Evolutionary conservation across 2,329 filamentous ascomycete genomes (phyloP).

Genomic region (Alternaria metachromatica): DNA sequence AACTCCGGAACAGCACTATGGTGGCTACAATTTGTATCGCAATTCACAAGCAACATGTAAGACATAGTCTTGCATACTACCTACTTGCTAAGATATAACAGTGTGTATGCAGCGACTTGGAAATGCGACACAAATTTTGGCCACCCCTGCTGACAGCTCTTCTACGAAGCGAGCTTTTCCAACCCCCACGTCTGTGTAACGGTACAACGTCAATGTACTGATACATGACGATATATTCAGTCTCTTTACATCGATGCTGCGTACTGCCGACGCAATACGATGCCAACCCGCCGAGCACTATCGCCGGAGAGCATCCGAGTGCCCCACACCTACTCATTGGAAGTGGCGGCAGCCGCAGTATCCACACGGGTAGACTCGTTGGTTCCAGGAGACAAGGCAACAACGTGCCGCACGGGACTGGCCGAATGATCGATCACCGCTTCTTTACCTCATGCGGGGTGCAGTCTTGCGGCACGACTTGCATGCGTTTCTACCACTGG

Average conservation of each 20-base stretch:
- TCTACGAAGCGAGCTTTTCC: not conserved
- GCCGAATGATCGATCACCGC: conserved; percentile 30
- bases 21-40: not conserved
- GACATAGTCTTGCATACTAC: not conserved
- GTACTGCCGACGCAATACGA: conserved; percentile 9
- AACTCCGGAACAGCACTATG: not conserved
- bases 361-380: conserved; percentile 3
- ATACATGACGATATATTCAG: conserved; percentile 13
- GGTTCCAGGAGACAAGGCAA: conserved; percentile 19
- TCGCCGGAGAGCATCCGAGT: conserved; percentile 20
- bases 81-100: not conserved
- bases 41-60: no score
- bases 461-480: conserved; percentile 14
- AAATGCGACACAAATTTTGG: not conserved
- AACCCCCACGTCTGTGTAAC: conserved; percentile 7
- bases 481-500: not conserved
- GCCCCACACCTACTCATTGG: conserved; percentile 19
- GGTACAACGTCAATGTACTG: conserved; percentile 5
- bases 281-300: conserved; percentile 18
- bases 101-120: not conserved
- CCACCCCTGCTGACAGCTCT: not conserved
- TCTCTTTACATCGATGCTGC: not conserved
- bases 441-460: conserved; percentile 32
- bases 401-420: conserved; percentile 28
- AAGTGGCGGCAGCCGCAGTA: not conserved